Percentiles rank a stretch among this genome's conserved stretches.
These are phyloP conservation scores for Phytopythium delawarense DNA, from an alignment of 352 stramenopile genomes.

Conservation along the genomic window DNA sequence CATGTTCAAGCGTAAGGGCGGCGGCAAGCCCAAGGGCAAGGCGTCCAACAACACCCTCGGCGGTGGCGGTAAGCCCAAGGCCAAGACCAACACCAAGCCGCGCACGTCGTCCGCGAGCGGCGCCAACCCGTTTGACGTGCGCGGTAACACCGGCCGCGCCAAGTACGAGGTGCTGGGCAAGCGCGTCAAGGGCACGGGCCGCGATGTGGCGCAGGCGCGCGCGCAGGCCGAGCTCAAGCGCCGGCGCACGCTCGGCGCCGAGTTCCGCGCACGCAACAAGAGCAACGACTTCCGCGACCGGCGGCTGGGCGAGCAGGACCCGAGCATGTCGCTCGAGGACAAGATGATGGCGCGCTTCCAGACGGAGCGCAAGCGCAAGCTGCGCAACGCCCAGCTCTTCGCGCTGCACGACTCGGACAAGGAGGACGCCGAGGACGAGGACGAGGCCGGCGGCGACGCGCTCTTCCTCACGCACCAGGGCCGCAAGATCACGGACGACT, in stretches of 20 bases:
- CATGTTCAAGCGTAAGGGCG: conserved; percentile 47
- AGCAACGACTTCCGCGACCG: conserved; percentile 88
- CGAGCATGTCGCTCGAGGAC: conserved; percentile 86
- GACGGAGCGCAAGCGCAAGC: conserved; percentile 82
- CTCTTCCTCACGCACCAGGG: conserved; percentile 78
- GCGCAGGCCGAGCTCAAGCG: conserved; percentile 80
- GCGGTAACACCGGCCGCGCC: conserved; percentile 68
- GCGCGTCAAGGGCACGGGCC: conserved; percentile 83
- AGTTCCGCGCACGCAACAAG: conserved; percentile 84
- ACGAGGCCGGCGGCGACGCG: conserved; percentile 22
- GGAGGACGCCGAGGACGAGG: conserved; percentile 51
- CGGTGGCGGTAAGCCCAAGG: conserved; percentile 6
- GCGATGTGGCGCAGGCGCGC: conserved; percentile 85
- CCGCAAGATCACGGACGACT: conserved; percentile 68
- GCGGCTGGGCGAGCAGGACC: conserved; percentile 80
- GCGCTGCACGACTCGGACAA: conserved; percentile 77
- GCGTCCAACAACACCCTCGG: neutral
- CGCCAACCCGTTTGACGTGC: conserved; percentile 89
- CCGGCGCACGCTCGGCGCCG: conserved; percentile 77
- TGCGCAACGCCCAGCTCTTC: conserved; percentile 72
- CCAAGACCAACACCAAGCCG: conserved; percentile 13
- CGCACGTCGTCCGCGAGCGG: conserved; percentile 26
- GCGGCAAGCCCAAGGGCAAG: conserved; percentile 29
- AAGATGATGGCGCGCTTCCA: conserved; percentile 92
- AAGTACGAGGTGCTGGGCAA: conserved; percentile 91